These are phyloP conservation scores for Ogataea parapolymorpha DNA, from an alignment of 805 yeast genomes.

Conservation along the genomic window DNA sequence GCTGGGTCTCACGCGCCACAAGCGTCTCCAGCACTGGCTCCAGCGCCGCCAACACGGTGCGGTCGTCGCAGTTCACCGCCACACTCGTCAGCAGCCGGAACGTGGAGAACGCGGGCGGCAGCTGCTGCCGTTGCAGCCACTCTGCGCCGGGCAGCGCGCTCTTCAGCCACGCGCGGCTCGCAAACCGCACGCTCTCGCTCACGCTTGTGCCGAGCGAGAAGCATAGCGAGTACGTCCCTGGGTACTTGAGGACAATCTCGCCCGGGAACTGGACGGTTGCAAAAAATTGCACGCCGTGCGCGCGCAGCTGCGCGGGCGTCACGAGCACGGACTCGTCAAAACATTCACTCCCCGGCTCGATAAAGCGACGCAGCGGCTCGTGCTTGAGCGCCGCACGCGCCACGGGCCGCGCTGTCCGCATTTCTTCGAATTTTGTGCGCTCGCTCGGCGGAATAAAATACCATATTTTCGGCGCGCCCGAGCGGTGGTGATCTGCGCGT, in stretches of 20 bases:
- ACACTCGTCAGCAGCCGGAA: conserved; percentile 47
- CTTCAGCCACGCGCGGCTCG: conserved; percentile 54
- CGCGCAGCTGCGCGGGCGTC: conserved; percentile 46
- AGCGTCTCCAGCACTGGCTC: conserved; percentile 34
- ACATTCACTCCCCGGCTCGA: conserved; percentile 12
- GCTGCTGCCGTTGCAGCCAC: conserved; percentile 47
- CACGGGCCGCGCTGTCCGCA: conserved; percentile 25
- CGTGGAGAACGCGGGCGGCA: conserved; percentile 52
- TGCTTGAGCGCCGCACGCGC: conserved; percentile 25
- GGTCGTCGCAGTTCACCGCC: conserved; percentile 41
- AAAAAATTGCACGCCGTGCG: conserved; percentile 45
- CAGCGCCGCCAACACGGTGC: conserved; percentile 34
- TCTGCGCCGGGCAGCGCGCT: conserved; percentile 45
- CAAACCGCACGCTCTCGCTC: conserved; percentile 56
- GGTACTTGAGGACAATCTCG: conserved; percentile 56
- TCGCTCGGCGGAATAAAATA: conserved; percentile 59
- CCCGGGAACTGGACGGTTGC: conserved; percentile 58
- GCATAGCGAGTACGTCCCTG: conserved; percentile 48
- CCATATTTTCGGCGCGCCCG: conserved; percentile 58
- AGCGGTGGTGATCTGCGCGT: conserved; percentile 48
- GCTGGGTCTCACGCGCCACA: conserved; percentile 41
- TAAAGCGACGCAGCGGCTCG: conserved; percentile 26
- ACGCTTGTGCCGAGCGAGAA: conserved; percentile 55
- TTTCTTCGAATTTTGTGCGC: conserved; percentile 47
- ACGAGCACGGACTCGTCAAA: conserved; percentile 46